Conservation (phyloP, 441 rosid species). For the Theobroma grandiflorum region DNA sequence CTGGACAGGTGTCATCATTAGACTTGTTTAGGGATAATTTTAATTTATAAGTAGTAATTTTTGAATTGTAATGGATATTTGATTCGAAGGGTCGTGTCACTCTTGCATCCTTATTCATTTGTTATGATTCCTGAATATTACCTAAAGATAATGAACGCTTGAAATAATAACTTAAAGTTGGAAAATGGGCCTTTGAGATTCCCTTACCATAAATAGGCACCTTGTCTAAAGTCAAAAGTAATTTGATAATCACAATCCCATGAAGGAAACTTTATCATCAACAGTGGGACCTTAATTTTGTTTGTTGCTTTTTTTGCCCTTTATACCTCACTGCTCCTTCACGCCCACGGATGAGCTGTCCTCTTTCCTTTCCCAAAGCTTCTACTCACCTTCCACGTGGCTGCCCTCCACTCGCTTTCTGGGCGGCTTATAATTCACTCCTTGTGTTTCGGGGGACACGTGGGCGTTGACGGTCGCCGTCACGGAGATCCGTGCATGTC, state of each 20-base stretch:
- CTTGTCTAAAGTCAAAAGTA: neutral
- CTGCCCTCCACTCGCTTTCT: neutral
- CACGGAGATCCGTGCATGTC: constrained; percentile 47
- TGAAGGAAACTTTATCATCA: neutral
- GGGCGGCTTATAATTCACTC: constrained; percentile 29
- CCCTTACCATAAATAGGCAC: neutral
- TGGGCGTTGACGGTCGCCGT: constrained; percentile 35
- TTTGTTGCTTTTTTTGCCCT: constrained; percentile 2
- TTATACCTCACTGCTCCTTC: constrained; percentile 21
- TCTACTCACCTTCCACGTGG: constrained; percentile 35
- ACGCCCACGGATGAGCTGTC: constrained; percentile 39
- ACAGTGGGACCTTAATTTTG: neutral
- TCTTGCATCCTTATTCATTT: no score
- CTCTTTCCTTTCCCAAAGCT: constrained; percentile 32
- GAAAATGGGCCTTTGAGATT: neutral
- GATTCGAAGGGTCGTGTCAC: no score
- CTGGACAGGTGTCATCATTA: no score
- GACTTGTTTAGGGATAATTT: no score
- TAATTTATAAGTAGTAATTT: no score
- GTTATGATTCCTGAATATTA: no score
- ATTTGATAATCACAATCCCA: neutral
- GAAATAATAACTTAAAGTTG: no score
- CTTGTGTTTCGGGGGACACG: constrained; percentile 34
- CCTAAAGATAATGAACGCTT: no score
- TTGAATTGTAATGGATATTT: no score